Conservation (phyloP, 495 filamentous ascomycete genomes). For the Trichoderma parareesei region DNA sequence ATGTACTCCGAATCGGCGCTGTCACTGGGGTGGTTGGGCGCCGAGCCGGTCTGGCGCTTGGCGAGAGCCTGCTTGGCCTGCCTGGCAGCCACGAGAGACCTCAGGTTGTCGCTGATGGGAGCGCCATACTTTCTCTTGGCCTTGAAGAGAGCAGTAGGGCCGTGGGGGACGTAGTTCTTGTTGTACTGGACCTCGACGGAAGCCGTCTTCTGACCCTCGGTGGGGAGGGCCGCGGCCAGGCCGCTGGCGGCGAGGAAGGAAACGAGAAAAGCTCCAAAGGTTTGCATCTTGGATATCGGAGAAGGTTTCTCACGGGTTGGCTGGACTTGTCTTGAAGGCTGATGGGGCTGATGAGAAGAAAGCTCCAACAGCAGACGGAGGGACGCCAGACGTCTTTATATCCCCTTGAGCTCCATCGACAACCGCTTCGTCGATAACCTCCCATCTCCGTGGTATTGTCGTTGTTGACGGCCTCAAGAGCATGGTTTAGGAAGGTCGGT, state of each 20-base stretch:
- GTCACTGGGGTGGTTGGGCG: conserved; percentile 43
- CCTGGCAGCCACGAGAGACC: conserved; percentile 24
- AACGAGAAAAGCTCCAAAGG: conserved; percentile 15
- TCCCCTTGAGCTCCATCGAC: not conserved
- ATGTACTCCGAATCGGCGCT: conserved; percentile 56
- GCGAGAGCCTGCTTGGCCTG: conserved; percentile 15
- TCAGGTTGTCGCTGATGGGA: conserved; percentile 27
- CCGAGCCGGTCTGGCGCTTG: conserved; percentile 38
- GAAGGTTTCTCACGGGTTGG: not conserved
- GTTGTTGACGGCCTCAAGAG: not conserved
- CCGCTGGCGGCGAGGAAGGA: conserved; percentile 35
- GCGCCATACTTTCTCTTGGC: conserved; percentile 52
- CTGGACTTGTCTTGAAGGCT: conserved; percentile 9
- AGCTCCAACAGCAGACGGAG: conserved; percentile 5
- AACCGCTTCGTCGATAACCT: not conserved
- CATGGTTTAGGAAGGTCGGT: conserved; percentile 6
- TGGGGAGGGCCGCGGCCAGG: conserved; percentile 24
- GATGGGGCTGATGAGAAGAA: not conserved
- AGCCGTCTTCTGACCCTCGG: conserved; percentile 21
- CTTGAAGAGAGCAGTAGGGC: conserved; percentile 45
- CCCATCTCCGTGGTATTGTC: not conserved
- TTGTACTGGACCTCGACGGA: conserved; percentile 47
- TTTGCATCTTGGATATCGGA: conserved; percentile 12
- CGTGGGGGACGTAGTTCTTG: conserved; percentile 37
- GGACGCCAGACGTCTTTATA: not conserved